phyloP scores from a whole-genome alignment of 2,329 filamentous ascomycete genomes.

The Sporothrix mexicana region DNA sequence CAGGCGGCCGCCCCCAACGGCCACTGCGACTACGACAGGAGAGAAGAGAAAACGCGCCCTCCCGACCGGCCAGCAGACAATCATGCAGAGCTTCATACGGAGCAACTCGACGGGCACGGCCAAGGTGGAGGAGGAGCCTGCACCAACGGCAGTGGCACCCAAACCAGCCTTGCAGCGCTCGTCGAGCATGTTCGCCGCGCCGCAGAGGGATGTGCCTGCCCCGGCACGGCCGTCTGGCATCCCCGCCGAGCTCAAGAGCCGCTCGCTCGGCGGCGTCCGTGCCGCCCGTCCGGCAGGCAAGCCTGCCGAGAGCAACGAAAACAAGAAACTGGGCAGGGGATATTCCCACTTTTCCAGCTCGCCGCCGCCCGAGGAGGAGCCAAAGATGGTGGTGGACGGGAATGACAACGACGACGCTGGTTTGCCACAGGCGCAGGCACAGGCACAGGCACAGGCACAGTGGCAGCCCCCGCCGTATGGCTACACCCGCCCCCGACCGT shows the following conservation, averaged over 20 bases:
- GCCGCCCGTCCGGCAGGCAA: neutral
- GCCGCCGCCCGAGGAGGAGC: slow-evolving; percentile 43
- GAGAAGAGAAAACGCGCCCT: neutral
- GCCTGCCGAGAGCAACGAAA: too few relatives aligned
- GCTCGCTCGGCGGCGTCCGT: slow-evolving; percentile 49
- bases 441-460: neutral
- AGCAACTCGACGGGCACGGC: slow-evolving; percentile 17
- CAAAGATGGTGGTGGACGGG: neutral
- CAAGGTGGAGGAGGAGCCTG: neutral
- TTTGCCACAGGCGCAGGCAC: too few relatives aligned
- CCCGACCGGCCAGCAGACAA: slow-evolving; percentile 31
- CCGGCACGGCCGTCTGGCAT: slow-evolving; percentile 39
- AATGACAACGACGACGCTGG: too few relatives aligned
- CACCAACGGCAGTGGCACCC: slow-evolving; percentile 22
- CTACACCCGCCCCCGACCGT: slow-evolving; percentile 30
- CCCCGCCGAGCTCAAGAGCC: slow-evolving; percentile 45
- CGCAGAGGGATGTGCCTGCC: neutral
- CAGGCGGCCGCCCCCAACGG: slow-evolving; percentile 39
- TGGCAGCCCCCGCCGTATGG: neutral
- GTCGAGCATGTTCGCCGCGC: neutral
- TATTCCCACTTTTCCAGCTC: slow-evolving; percentile 67
- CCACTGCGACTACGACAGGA: neutral
- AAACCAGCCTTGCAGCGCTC: slow-evolving; percentile 8
- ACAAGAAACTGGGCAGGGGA: slow-evolving; percentile 34
- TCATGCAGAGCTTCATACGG: slow-evolving; percentile 31